A percentile compares a stretch with the other conserved stretches of the same genome.
Evolutionary conservation across 164 flowering plant genomes (phyloP).

Genomic region (Magnolia kwangsiensis): DNA sequence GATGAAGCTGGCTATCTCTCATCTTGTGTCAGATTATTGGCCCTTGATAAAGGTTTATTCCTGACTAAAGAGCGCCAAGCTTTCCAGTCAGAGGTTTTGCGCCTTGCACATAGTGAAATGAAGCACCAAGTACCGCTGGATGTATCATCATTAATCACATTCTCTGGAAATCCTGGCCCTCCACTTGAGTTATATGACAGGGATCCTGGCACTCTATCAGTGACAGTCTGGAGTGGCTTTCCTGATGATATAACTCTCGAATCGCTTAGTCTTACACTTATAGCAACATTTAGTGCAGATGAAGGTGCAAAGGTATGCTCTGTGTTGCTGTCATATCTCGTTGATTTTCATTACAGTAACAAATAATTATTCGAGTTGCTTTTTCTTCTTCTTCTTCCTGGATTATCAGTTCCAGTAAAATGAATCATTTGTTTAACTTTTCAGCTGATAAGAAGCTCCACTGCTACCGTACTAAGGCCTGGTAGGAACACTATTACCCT

Average conservation of each 20-base stretch:
- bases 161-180: slow-evolving; percentile 90
- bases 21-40: slow-evolving; percentile 89
- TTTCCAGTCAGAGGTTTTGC: slow-evolving; percentile 86
- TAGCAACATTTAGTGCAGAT: slow-evolving; percentile 55
- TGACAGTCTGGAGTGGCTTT: slow-evolving; percentile 96
- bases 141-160: slow-evolving; percentile 90
- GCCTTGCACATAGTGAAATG: slow-evolving; percentile 94
- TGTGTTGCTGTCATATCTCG: background rate
- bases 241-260: slow-evolving; percentile 97
- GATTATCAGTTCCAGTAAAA: background rate
- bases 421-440: slow-evolving; percentile 12
- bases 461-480: slow-evolving; percentile 62
- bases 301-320: slow-evolving; percentile 69
- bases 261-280: slow-evolving; percentile 76
- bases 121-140: slow-evolving; percentile 91
- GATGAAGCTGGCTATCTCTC: slow-evolving; percentile 95
- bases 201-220: slow-evolving; percentile 88
- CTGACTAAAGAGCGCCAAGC: slow-evolving; percentile 79
- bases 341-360: background rate
- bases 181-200: slow-evolving; percentile 90
- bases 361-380: background rate
- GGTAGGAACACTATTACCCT: slow-evolving; percentile 77
- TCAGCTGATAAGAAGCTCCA: slow-evolving; percentile 71
- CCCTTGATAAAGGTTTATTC: slow-evolving; percentile 82
- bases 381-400: background rate